These are phyloP conservation scores for Puccinia hordei DNA, from an alignment of 1,284 basidiomycete species.

Conservation along the genomic window DNA sequence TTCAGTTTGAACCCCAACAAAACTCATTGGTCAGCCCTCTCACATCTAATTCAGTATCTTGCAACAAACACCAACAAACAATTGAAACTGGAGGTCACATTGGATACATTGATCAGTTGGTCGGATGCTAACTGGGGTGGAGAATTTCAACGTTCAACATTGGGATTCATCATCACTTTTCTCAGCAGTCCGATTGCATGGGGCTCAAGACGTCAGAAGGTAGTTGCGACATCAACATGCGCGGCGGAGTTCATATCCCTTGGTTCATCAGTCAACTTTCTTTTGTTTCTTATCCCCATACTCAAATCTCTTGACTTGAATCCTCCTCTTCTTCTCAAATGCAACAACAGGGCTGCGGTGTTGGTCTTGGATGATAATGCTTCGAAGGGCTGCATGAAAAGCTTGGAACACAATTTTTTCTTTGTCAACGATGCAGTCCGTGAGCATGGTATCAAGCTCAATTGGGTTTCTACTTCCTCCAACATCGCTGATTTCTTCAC, in stretches of 20 bases:
- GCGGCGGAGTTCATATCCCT: no score
- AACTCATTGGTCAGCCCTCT: neutral
- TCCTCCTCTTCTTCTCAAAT: neutral
- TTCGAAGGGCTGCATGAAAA: neutral
- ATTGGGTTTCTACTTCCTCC: neutral
- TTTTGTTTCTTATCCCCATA: no score
- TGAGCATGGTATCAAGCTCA: neutral
- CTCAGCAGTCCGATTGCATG: neutral
- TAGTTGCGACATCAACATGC: no score
- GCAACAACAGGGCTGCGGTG: neutral
- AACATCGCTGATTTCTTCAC: neutral
- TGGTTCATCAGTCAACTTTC: no score
- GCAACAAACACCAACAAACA: neutral
- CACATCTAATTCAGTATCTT: neutral
- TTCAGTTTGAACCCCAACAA: neutral
- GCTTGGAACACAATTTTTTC: neutral
- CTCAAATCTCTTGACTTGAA: no score
- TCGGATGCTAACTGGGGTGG: conserved; percentile 2
- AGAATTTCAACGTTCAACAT: no score
- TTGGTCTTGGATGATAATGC: neutral
- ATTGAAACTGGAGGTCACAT: neutral
- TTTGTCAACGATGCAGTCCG: neutral
- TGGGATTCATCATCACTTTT: no score
- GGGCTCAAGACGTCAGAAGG: neutral
- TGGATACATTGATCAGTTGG: neutral